Base-by-base conservation (phyloP, 1,284 basidiomycete genomes). In the Veloboletus limbatus region DNA sequence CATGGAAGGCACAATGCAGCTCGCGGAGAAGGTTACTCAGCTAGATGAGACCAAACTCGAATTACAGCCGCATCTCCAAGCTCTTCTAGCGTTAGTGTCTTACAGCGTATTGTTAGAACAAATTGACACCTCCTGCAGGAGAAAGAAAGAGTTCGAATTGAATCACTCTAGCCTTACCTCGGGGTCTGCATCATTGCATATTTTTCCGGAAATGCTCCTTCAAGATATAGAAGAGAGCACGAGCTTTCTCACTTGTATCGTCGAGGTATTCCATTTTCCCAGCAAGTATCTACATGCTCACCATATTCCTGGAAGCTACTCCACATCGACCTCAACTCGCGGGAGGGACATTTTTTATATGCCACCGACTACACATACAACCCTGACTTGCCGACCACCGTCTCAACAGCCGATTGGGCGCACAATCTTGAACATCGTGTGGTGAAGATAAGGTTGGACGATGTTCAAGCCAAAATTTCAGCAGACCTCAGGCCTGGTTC, bases 281-380 rank as follows among this genome's bases (percentile, higher is more conserved):
- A 1, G 11, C 20, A 18, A 33, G 33, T 32, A 25, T 38, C 28
- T 20, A 7, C 14, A 34, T 45, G 6, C 49, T 45, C 14, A 49
- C 45, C 6, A 11, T 22, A 16, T 56, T 33, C 21, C 21, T 39
- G 40, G 9, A 48, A 78, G 85, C 59, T 85, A 24, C 63, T 87
- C 6, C 69, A 75, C 48, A 52, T 69, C 14, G 67, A 66, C 26
- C 40, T 58, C 38, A 26, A 66, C 60, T 49, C 58, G 40, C 56
- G 63, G 18, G 58, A 66, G 21, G 65, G 65, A 18, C 57, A 59
- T 36, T 65, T 71, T 59, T 59, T 84, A 24, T 82, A 76, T 55
- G 76, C 83, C 18, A 86, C 85, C 8, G 85, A 88, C 59, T 88
- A 85, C 56, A 83, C 82, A 2, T 58, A 66, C 6, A 75, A 81